Conservation (phyloP, 78 protist species). For the Creolimax fragrantissima region DNA sequence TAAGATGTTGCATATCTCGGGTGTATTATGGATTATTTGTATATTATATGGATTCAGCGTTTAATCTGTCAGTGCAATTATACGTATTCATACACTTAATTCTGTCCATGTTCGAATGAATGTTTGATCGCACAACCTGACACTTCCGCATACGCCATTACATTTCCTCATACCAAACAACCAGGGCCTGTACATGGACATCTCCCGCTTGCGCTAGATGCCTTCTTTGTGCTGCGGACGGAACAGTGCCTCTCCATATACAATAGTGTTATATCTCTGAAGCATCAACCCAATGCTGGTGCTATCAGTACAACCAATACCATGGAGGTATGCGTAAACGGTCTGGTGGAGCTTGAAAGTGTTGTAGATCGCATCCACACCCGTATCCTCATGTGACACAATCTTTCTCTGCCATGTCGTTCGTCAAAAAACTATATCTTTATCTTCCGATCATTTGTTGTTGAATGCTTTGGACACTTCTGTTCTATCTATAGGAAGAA, state of each 20-base stretch:
- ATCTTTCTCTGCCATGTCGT: background rate
- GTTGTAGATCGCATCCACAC: background rate
- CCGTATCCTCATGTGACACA: background rate
- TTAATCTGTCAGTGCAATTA: no score
- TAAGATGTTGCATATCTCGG: background rate
- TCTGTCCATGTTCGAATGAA: no score
- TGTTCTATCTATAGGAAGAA: background rate
- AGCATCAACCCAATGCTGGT: background rate
- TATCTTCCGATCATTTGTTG: background rate
- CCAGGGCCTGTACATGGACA: background rate
- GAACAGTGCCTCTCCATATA: background rate
- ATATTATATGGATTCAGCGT: background rate
- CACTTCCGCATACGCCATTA: no score
- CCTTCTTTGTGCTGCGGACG: background rate
- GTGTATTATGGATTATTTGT: background rate
- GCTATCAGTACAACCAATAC: background rate
- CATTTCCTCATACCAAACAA: no score
- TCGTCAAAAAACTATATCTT: background rate
- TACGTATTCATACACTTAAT: no score
- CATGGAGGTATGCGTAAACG: background rate
- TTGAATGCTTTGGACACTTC: background rate
- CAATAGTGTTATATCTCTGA: background rate
- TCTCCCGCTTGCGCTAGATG: background rate
- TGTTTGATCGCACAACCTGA: no score
- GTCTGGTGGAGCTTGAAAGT: background rate